Evolutionary conservation across 2,329 filamentous ascomycete species (phyloP), one percentile per base, ranked within the genome.

Genomic region (Nemania abortiva): DNA sequence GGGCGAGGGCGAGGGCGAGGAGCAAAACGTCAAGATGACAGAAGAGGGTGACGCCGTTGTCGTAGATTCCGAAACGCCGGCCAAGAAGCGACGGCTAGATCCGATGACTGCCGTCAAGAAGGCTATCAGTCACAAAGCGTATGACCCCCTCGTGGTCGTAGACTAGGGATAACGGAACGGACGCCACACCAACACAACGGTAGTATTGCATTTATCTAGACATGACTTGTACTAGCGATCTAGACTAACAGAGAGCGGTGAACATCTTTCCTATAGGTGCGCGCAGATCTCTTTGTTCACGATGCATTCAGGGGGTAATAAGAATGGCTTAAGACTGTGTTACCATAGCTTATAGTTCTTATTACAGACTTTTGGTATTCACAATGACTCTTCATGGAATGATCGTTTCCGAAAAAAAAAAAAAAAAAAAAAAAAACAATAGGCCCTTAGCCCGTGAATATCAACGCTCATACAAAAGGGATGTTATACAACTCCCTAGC

Each of bases 131-230:
- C 85, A 89, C 71, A 82, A 85, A 72, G 85, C 85, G 2, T 89
- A 89, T 72, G 79, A 80, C 1, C 88, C 89, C 85, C 73, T 90
- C 63, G 79, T 80, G 74, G 84, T 90, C 27, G 71, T 88, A 24
- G 87, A 90, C 72, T 90, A 75, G 77, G 18, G 34, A 18, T 20
- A 47, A 20, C 13, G 39, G 37, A 49, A 31, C 4, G 5, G 27
- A 47, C 27, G 5, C 47, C 3, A 39, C 27, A 47, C 20, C 34
- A 31, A 10, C 9, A 15, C 13, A 42, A 64, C 22, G 37, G 50
- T 15, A 7, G 3, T 31, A 15, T 15, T 2, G n/a, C 11, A 20
- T 45, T 18, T 50, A 6, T 45, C 29, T 15, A 9, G 15, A 37
- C 13, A 55, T 49, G 29, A 53, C 29, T 15, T 24, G 24, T 27